phyloP scores from a whole-genome alignment of 2,329 filamentous ascomycete genomes.

The Lomentospora prolificans region DNA sequence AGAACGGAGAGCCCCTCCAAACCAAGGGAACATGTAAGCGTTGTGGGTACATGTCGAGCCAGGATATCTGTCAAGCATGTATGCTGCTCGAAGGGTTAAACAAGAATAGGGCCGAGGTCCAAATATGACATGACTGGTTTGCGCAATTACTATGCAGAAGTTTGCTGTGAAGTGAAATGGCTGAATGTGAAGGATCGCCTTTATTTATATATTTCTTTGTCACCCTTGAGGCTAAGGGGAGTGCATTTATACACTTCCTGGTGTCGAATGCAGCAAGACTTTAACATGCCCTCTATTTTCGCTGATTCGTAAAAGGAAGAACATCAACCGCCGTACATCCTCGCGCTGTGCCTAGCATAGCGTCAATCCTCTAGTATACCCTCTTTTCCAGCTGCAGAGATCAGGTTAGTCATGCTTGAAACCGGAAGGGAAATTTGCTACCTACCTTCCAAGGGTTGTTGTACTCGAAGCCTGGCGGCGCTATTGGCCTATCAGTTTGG shows the following conservation, averaged over 20 bases:
- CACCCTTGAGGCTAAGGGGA: neutral
- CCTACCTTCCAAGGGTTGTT: constrained; percentile 56
- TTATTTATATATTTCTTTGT: neutral
- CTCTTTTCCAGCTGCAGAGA: constrained; percentile 40
- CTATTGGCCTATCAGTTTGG: constrained; percentile 43
- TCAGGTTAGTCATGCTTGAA: neutral
- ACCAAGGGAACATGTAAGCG: constrained; percentile 73
- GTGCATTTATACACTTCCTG: neutral
- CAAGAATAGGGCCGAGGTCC: constrained; percentile 57
- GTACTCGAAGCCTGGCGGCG: constrained; percentile 50
- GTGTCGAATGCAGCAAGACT: neutral
- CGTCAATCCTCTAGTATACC: constrained; percentile 26
- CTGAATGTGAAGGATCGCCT: neutral
- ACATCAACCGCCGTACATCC: neutral
- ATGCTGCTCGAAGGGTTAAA: constrained; percentile 83
- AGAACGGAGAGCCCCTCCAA: constrained; percentile 39
- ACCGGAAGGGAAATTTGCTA: constrained; percentile 4
- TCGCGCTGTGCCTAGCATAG: neutral
- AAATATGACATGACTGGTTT: constrained; percentile 30
- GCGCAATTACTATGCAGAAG: neutral
- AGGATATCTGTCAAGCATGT: constrained; percentile 89
- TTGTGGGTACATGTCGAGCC: constrained; percentile 94
- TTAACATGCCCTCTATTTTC: neutral
- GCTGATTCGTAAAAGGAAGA: no score
- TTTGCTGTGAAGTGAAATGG: neutral